Evolutionary conservation across 805 yeast genomes (phyloP).

Genomic region (Myxozyma neglecta): DNA sequence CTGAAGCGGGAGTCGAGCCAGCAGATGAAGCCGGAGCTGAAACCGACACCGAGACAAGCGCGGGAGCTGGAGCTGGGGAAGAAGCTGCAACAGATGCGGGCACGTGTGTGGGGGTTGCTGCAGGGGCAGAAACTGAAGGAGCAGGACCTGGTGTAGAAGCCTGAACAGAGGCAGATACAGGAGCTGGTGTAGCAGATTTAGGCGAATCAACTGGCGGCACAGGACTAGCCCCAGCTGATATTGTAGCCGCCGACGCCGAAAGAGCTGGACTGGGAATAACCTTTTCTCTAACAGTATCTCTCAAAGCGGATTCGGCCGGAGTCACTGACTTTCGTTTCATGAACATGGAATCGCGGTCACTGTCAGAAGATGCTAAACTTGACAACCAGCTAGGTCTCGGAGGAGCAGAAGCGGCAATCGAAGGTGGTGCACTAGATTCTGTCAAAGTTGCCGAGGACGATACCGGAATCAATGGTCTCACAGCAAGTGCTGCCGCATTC

Average conservation of each 20-base stretch:
- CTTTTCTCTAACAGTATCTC: not conserved
- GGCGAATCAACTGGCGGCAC: no score
- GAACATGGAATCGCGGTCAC: not conserved
- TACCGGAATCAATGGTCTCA: conserved; percentile 1
- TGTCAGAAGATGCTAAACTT: conserved; percentile 19
- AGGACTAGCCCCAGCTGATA: no score
- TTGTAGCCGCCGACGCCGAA: no score
- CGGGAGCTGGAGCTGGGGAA: not conserved
- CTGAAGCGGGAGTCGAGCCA: no score
- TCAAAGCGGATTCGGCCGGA: conserved; percentile 9
- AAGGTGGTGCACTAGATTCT: not conserved
- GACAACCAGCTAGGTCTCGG: conserved; percentile 22
- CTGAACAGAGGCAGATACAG: no score
- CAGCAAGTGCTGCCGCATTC: conserved; percentile 7
- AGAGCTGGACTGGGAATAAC: no score
- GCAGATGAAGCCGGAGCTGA: no score
- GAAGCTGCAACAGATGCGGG: not conserved
- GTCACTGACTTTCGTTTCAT: not conserved
- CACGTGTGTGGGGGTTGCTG: not conserved
- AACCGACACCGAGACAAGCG: not conserved
- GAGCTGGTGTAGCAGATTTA: no score
- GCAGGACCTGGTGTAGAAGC: not conserved
- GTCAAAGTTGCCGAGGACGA: conserved; percentile 1
- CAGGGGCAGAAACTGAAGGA: not conserved
- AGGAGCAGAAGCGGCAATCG: conserved; percentile 5